Base-by-base conservation (phyloP, 306 rosid species). In the Alnus glutinosa region DNA sequence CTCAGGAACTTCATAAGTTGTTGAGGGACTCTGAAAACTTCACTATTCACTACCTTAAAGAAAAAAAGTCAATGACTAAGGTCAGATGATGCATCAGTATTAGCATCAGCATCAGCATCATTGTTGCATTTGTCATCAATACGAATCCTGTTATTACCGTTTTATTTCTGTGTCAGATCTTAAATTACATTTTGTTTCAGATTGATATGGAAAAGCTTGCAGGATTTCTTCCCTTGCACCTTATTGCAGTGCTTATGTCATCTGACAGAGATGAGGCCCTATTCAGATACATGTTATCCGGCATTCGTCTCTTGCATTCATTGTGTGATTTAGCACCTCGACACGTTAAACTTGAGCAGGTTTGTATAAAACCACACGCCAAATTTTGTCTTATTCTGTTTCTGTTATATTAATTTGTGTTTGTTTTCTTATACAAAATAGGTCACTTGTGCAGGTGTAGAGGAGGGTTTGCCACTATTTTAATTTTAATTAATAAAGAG, bases 251-350 rank as follows among this genome's bases (percentile, higher is more conserved):
- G 71, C 83, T 92, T 49, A 85, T 90, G 68, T 81, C 94, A 71
- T 69, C 92, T 68, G 83, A 86, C 37, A 85, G 81, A 83, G 84
- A 89, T 77, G 98, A 91, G 82, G 82, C 87, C 75, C 32, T 78
- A 75, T 86, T 83, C 80, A 92, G 79, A 83, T 89, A 92, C 87
- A 83, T 92, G 81, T 79, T 89, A 77, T 80, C 89, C 73, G 97
- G 97, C 36, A 80, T 91, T 70, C 93, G 98, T 51, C 93, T 94
- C 61, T 86, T 94, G 89, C 91, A 92, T 82, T 87, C 98, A 82
- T 86, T 91, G 80, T 94, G 92, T 79, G 98, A 94, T 79, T 89
- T 94, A 85, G 94, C 98, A 32, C 88, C 91, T 87, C 91, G 95
- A 55, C 86, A 89, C 80, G 63, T 95, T 73, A 92, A 89, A 84